Percentiles rank a stretch among this genome's conserved stretches.
Conservation (phyloP, 352 stramenopile genomes). For the Phytopythium sindhum region DNA sequence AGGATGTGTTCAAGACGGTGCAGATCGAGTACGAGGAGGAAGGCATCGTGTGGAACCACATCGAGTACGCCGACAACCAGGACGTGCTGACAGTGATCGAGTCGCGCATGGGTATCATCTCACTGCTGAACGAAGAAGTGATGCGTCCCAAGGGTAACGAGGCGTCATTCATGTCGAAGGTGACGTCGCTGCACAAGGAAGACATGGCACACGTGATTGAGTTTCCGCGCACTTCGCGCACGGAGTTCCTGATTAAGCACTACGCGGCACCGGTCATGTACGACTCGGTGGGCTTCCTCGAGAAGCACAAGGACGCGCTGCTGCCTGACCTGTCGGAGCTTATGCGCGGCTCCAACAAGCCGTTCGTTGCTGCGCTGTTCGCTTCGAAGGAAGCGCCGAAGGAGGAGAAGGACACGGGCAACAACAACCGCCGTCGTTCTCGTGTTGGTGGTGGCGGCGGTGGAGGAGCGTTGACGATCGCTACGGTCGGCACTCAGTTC, state of each 20-base stretch:
- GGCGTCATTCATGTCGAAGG: constrained; percentile 73
- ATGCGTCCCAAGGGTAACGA: constrained; percentile 88
- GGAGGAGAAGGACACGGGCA: constrained; percentile 17
- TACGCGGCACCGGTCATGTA: constrained; percentile 93
- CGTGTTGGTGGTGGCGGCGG: constrained; percentile 26
- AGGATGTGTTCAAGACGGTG: constrained; percentile 88
- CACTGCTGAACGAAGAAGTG: constrained; percentile 87
- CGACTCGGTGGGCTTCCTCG: constrained; percentile 90
- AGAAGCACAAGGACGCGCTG: constrained; percentile 95
- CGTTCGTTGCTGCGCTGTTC: constrained; percentile 58
- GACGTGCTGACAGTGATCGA: constrained; percentile 88
- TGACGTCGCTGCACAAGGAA: constrained; percentile 74
- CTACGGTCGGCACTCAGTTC: constrained; percentile 78
- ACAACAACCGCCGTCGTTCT: not conserved
- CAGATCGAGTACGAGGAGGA: constrained; percentile 88
- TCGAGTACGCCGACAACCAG: constrained; percentile 90
- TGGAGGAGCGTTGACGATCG: constrained; percentile 47
- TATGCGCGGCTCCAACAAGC: constrained; percentile 64
- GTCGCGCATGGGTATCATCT: constrained; percentile 85
- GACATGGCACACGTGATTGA: constrained; percentile 72
- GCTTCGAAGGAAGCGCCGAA: constrained; percentile 29
- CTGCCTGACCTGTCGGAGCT: constrained; percentile 91
- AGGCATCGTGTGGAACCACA: constrained; percentile 92
- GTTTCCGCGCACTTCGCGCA: constrained; percentile 70
- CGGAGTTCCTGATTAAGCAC: constrained; percentile 92